Evolutionary conservation across 2,329 filamentous ascomycete genomes (phyloP), one percentile per base, ranked within the genome.

Genomic region (Xylaria sp.): DNA sequence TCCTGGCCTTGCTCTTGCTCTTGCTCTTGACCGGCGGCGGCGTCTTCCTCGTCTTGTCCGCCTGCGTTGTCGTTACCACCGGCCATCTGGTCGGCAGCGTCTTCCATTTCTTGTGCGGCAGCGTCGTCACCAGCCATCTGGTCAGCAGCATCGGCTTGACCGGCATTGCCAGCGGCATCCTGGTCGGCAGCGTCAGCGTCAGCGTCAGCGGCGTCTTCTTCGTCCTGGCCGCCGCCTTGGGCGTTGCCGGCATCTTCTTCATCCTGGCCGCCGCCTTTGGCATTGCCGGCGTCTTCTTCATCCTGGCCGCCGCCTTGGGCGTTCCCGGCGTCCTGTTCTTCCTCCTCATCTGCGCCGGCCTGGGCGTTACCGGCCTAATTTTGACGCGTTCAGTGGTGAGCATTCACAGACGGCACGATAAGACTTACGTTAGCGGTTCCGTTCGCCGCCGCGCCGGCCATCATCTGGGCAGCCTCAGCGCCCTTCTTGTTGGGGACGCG

Each of bases 401-500:
- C n/a, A n/a, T n/a, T n/a, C n/a, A n/a, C n/a, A n/a, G n/a, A n/a
- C n/a, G n/a, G n/a, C n/a, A n/a, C n/a, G n/a, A n/a, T n/a, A n/a
- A n/a, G n/a, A n/a, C n/a, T n/a, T n/a, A n/a, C 57, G 34, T 50
- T 50, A 41, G 26, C 55, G 34, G 52, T 56, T 48, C 48, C 49
- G 21, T 65, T 62, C 44, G 48, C 59, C 8, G 54, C 57, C 20
- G 43, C 54, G 7, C 46, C 48, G 20, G 49, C 48, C 44, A 11
- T 59, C 34, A 13, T 18, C 13, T 24, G 18, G 46, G n/a, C 48
- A 16, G n/a, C 29, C 7, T 13, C 18, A 24, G 44, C 40, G 17
- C 48, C 20, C 19, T 54, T 52, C 48, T 50, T 56, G 48, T 54
- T 63, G 44, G 61, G 54, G 38, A 54, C 50, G 18, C 60, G 57